These are phyloP conservation scores for Tolypocladium endophyticum DNA, from an alignment of 2,329 filamentous ascomycete genomes.

Conservation along the genomic window DNA sequence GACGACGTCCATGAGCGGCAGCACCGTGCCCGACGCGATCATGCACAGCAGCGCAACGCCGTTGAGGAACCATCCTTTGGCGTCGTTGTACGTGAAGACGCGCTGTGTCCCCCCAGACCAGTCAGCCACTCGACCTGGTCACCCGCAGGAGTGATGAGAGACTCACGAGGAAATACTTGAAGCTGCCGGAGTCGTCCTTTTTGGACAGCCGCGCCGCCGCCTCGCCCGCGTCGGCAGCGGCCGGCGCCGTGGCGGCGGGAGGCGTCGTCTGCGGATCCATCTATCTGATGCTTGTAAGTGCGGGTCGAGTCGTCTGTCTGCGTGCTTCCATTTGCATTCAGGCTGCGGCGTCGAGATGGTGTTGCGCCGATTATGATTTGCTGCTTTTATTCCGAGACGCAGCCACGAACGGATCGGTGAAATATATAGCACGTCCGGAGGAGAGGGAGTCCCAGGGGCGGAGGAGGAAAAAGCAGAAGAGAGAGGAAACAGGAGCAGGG, in stretches of 20 bases:
- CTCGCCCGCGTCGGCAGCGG: not conserved
- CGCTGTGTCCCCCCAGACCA: constrained; percentile 11
- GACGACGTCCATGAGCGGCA: constrained; percentile 49
- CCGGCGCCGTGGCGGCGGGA: not conserved
- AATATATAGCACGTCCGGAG: not conserved
- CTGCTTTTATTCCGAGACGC: too few relatives aligned
- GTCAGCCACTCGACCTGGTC: not conserved
- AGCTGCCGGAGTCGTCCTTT: constrained; percentile 10
- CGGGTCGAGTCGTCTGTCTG: not conserved
- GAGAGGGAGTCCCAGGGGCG: not conserved
- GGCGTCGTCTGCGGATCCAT: not conserved
- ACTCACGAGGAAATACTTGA: constrained; percentile 15
- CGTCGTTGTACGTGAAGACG: constrained; percentile 28
- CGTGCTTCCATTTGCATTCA: not conserved
- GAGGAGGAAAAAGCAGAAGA: too few relatives aligned
- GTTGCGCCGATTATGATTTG: not conserved
- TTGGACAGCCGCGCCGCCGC: too few relatives aligned
- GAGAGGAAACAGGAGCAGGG: not conserved
- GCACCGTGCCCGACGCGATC: constrained; percentile 23
- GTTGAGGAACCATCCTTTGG: constrained; percentile 25
- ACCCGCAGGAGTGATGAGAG: not conserved
- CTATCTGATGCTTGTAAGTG: not conserved
- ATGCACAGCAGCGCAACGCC: constrained; percentile 22
- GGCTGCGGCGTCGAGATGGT: not conserved
- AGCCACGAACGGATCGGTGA: not conserved